These are phyloP conservation scores for Colletotrichum godetiae DNA, from an alignment of 2,329 filamentous ascomycete genomes.

Conservation along the genomic window DNA sequence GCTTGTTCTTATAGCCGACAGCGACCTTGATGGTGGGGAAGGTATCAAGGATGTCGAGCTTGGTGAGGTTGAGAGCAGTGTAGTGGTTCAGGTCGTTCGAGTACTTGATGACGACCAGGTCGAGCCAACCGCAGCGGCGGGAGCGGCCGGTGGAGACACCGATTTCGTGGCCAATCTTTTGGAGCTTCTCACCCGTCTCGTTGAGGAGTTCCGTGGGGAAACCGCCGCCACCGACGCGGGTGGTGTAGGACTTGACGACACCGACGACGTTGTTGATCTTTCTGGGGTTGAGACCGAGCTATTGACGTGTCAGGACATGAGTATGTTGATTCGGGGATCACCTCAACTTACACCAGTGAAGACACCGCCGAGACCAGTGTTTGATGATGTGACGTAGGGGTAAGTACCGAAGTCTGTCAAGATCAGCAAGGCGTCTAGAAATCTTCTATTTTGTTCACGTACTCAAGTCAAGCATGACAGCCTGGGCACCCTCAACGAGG, in stretches of 20 bases:
- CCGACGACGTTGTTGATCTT: constrained; percentile 71
- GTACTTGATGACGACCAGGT: constrained; percentile 75
- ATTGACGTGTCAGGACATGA: background rate
- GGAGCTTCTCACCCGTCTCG: constrained; percentile 58
- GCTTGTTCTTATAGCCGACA: constrained; percentile 70
- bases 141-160: constrained; percentile 67
- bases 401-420: constrained; percentile 62
- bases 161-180: constrained; percentile 53
- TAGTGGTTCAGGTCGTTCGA: constrained; percentile 73
- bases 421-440: background rate
- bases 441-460: background rate
- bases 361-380: constrained; percentile 36
- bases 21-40: constrained; percentile 82
- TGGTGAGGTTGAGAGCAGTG: constrained; percentile 69
- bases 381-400: constrained; percentile 49
- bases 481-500: constrained; percentile 75
- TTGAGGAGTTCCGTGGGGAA: constrained; percentile 72
- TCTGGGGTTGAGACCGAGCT: constrained; percentile 67
- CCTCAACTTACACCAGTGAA: constrained; percentile 27
- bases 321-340: background rate
- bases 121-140: constrained; percentile 66
- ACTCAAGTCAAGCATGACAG: constrained; percentile 67
- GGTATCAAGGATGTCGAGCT: constrained; percentile 77
- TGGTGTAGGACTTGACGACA: constrained; percentile 78
- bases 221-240: constrained; percentile 70